Base-by-base conservation (phyloP, 2,329 filamentous ascomycete genomes). In the Diaporthe australafricana region DNA sequence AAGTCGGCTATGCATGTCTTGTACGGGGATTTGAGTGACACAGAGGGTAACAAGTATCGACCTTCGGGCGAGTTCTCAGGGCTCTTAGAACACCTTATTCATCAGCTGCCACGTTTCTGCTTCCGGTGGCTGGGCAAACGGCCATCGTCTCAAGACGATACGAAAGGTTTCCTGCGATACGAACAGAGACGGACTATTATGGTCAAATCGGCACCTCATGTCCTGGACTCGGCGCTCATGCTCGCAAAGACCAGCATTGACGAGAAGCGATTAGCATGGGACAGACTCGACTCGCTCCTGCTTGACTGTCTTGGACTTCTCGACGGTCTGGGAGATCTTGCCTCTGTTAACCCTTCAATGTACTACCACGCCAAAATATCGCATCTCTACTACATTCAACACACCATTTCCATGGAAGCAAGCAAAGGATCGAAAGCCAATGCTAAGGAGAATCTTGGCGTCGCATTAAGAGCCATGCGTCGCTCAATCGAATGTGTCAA, bases 321-420 rank as follows among this genome's bases (percentile, higher is more conserved):
- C 12, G 87, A 89, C 42, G 83, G 85, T 65, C 82, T 91, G 55
- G 85, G 85, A 6, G 82, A 87, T 67, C 71, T 77, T n/a, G 78
- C 76, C 65, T 71, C 77, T 8, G 65, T 75, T 22, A 81, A 81
- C 32, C 75, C 80, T 9, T 74, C 80, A 25, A 76, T 78, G n/a
- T 84, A 83, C 2, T 89, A 90, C 75, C 84, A 89, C 70, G 87
- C 92, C 73, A 93, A 91, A 76, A 88, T 94, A 32, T 94, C 92
- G 0, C 91, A 92, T 75, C 85, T 93, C 3, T 94, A 94, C 78
- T 94, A 91, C 78, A 84, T 89, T n/a, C 85, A 89, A 60, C 90
- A 90, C 77, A 81, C 65, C 17, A 66, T 42, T 8, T 67, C 72
- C 45, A 60, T 72, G 84, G 83, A 38, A 74, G 79, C 1, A 82